These are phyloP conservation scores for Luzula sylvatica DNA, from an alignment of 176 grass and related monocot species.

Conservation along the genomic window DNA sequence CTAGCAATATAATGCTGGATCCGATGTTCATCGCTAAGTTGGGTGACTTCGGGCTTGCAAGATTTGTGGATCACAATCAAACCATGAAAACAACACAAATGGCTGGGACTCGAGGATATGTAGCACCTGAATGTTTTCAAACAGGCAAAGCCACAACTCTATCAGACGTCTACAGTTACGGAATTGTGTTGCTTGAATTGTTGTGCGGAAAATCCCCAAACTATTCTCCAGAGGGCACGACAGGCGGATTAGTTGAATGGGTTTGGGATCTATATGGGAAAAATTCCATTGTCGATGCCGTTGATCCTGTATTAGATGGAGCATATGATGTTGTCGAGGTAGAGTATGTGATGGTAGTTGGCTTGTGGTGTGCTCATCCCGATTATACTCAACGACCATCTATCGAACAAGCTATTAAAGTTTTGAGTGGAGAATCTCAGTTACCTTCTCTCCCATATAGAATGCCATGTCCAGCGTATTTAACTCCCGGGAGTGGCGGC, in stretches of 20 bases:
- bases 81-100: not conserved
- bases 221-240: not conserved
- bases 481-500: not conserved
- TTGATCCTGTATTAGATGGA: constrained; percentile 11
- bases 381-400: constrained; percentile 21
- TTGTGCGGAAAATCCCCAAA: not conserved
- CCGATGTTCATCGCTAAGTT: not conserved
- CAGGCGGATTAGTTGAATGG: constrained; percentile 19
- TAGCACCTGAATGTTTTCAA: not conserved
- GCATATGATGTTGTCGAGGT: constrained; percentile 20
- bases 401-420: not conserved
- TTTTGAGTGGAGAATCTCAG: not conserved
- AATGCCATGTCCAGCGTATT: not conserved
- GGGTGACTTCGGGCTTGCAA: not conserved
- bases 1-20: constrained; percentile 6
- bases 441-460: not conserved
- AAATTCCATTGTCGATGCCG: constrained; percentile 1
- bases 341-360: constrained; percentile 27
- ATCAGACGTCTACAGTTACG: constrained; percentile 2
- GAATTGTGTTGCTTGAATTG: not conserved
- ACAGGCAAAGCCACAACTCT: not conserved
- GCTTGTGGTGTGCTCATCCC: constrained; percentile 32
- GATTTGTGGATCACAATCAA: constrained; percentile 1
- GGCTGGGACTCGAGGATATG: not conserved
- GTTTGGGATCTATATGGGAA: constrained; percentile 22